Evolutionary conservation across 2,329 filamentous ascomycete genomes (phyloP).

Genomic region (Colletotrichum eleusines): DNA sequence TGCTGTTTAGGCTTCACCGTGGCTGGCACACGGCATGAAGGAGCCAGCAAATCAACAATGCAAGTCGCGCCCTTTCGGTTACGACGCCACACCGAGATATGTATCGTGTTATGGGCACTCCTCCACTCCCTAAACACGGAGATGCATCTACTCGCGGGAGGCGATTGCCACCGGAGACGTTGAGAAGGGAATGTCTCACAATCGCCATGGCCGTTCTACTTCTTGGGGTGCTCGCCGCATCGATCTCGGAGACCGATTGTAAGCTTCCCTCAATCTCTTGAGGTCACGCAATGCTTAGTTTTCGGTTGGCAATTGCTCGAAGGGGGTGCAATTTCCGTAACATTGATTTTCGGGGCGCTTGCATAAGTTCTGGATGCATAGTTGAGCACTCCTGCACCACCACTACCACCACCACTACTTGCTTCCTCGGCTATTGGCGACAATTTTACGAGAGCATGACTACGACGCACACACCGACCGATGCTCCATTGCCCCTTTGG

Average conservation of each 20-base stretch:
- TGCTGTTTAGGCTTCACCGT: neutral
- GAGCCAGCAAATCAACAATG: neutral
- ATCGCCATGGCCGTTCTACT: constrained; percentile 14
- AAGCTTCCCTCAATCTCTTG: neutral
- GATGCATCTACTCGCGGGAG: neutral
- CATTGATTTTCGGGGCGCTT: constrained; percentile 19
- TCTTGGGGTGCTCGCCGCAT: constrained; percentile 1
- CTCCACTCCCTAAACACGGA: neutral
- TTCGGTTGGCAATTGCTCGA: constrained; percentile 5
- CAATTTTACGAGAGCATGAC: neutral
- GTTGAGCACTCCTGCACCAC: neutral
- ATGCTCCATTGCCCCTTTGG: neutral
- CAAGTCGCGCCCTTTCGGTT: neutral
- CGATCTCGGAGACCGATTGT: neutral
- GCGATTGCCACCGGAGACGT: neutral
- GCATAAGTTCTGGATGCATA: neutral
- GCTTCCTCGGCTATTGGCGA: neutral
- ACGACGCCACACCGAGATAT: constrained; percentile 16
- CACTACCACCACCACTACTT: no score
- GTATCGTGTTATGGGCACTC: neutral
- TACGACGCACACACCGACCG: neutral
- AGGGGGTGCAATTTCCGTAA: constrained; percentile 26
- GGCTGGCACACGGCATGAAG: neutral
- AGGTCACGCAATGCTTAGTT: neutral
- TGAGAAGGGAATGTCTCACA: neutral